Evolutionary conservation across 2,329 filamentous ascomycete species (phyloP), one percentile per base, ranked within the genome.

Genomic region (Sclerotinia minor): DNA sequence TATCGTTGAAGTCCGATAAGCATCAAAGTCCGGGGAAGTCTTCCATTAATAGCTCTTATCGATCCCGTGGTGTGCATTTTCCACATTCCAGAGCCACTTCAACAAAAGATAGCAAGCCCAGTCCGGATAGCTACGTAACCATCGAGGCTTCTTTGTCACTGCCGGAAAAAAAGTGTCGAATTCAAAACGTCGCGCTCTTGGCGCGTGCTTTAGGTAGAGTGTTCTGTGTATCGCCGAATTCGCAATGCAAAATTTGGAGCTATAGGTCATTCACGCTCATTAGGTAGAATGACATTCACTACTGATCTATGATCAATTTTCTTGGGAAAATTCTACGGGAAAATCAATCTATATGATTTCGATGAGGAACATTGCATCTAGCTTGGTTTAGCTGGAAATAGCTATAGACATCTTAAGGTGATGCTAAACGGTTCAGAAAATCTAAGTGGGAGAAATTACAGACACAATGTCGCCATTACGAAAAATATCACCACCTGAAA

Each of bases 391-490:
- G 45, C 45, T 50, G 59, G 1, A 63, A 26, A 21, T 26, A 26
- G 32, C 21, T 63, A 8, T 11, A 41, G 29, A 41, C 26, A 63
- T 49, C n/a, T 35, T 9, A 21, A 49, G 19, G 45, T 35, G n/a
- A n/a, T 49, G 19, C 3, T 50, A 49, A 7, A 35, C n/a, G 58
- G 7, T 24, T 21, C 19, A 17, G 15, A 49, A 61, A 61, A 13
- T 50, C 15, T 15, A 38, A 49, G 45, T 26, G 8, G n/a, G 59
- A 50, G 59, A 21, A 26, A 38, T 38, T 17, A 24, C 8, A 50
- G 24, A 4, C 13, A 54, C 53, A 26, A 72, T 73, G 68, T 55
- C 68, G 11, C 49, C 67, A 2, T 54, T 69, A 32, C 58, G 41
- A 52, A 70, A 72, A 59, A 49, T 63, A 24, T 63, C 68, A 26